Evolutionary conservation across 495 filamentous ascomycete species (phyloP).

Genomic region (Hyphodiscus hymeniophilus): DNA sequence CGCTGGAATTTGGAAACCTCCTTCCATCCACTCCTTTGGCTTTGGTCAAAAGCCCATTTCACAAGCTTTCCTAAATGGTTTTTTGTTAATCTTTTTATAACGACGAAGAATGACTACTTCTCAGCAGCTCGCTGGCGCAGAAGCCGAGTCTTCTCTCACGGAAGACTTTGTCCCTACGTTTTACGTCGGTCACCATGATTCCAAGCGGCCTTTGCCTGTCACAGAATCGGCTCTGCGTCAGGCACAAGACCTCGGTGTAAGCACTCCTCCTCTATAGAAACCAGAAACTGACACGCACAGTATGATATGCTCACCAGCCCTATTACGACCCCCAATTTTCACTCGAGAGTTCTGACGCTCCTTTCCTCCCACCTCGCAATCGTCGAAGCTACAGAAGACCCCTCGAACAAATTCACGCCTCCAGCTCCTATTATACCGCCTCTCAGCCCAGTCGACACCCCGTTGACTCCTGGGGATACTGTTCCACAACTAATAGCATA

Average conservation of each 20-base stretch:
- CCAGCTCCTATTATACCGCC: constrained; percentile 54
- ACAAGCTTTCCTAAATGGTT: constrained; percentile 1
- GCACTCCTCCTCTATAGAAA: constrained; percentile 19
- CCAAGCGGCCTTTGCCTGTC: constrained; percentile 50
- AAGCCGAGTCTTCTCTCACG: constrained; percentile 8
- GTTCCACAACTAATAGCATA: constrained; percentile 65
- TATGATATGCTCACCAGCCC: constrained; percentile 90
- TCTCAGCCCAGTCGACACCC: constrained; percentile 64
- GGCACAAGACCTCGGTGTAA: constrained; percentile 56
- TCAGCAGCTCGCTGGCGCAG: constrained; percentile 6
- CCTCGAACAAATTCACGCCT: constrained; percentile 26
- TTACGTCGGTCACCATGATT: constrained; percentile 81
- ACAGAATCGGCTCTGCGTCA: constrained; percentile 54
- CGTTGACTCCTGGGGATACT: constrained; percentile 60
- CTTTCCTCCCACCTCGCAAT: constrained; percentile 48
- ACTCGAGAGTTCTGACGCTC: constrained; percentile 59
- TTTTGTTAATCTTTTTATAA: background rate
- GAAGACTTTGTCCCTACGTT: constrained; percentile 44
- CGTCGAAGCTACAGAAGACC: constrained; percentile 22
- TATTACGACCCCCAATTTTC: constrained; percentile 79
- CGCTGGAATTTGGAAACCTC: no score
- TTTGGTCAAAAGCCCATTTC: background rate
- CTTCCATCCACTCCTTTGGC: no score
- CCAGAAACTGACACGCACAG: constrained; percentile 33
- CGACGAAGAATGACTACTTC: constrained; percentile 17